These are phyloP conservation scores for Mycena rebaudengoi DNA, from an alignment of 768 basidiomycete species.

Conservation along the genomic window DNA sequence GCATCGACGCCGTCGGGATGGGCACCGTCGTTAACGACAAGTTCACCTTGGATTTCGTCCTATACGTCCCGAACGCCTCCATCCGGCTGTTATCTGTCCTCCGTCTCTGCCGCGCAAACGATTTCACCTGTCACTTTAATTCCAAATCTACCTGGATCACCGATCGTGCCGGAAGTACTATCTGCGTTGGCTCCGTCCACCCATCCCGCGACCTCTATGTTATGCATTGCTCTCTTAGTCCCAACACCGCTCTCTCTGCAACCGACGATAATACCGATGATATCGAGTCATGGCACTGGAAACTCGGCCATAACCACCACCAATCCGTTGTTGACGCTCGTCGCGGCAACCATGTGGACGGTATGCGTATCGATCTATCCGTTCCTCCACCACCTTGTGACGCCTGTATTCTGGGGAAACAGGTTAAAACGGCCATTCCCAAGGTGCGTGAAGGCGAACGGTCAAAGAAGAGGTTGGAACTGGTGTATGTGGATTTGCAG, in stretches of 20 bases:
- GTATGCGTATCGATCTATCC: slow-evolving; percentile 28
- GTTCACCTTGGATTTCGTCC: slow-evolving; percentile 17
- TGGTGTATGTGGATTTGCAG: slow-evolving; percentile 23
- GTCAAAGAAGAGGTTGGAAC: slow-evolving; percentile 7
- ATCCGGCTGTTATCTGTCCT: slow-evolving; percentile 30
- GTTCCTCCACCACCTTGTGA: slow-evolving; percentile 14
- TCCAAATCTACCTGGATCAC: too few relatives aligned
- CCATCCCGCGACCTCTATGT: too few relatives aligned
- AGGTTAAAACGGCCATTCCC: slow-evolving; percentile 21
- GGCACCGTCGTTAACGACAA: slow-evolving; percentile 11
- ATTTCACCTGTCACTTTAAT: too few relatives aligned
- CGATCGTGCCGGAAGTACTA: neutral
- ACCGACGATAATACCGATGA: neutral
- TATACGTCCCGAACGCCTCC: slow-evolving; percentile 25
- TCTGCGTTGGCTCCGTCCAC: too few relatives aligned
- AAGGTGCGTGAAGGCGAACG: slow-evolving; percentile 6
- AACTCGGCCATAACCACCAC: slow-evolving; percentile 27
- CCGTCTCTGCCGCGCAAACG: too few relatives aligned
- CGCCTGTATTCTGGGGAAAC: slow-evolving; percentile 27
- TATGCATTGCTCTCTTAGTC: too few relatives aligned
- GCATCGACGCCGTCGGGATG: slow-evolving; percentile 25
- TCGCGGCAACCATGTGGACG: slow-evolving; percentile 15
- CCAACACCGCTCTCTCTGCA: slow-evolving; percentile 3
- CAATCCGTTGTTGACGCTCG: slow-evolving; percentile 2
- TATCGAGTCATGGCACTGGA: slow-evolving; percentile 27